A percentile compares a stretch with the other conserved stretches of the same genome.
Conservation (phyloP, 2,329 filamentous ascomycete species). For the Exophiala sideris region DNA sequence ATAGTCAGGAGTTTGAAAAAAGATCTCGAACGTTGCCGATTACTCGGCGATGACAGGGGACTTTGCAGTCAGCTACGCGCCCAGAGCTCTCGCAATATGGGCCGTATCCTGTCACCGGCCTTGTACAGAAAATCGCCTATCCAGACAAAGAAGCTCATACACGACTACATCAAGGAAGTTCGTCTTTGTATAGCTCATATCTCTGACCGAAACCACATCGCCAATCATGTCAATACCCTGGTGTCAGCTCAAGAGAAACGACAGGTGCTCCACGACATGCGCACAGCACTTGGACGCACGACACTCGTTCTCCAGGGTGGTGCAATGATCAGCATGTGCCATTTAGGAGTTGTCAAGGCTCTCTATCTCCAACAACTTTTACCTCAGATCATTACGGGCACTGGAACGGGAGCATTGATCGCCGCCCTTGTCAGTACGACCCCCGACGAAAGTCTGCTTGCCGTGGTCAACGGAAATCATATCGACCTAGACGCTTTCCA, state of each 20-base stretch:
- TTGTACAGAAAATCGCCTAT: slow-evolving; percentile 83
- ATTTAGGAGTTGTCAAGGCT: slow-evolving; percentile 86
- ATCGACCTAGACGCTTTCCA: slow-evolving; percentile 79
- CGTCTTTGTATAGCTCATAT: slow-evolving; percentile 78
- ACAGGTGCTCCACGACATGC: slow-evolving; percentile 79
- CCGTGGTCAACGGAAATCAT: slow-evolving; percentile 63
- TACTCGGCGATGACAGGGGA: slow-evolving; percentile 14
- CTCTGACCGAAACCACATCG: slow-evolving; percentile 60
- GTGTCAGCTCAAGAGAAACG: slow-evolving; percentile 75
- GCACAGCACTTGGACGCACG: slow-evolving; percentile 82
- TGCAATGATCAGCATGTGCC: slow-evolving; percentile 85
- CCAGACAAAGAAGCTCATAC: slow-evolving; percentile 85
- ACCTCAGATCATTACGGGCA: slow-evolving; percentile 83
- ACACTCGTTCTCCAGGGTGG: slow-evolving; percentile 85
- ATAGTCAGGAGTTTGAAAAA: slow-evolving; percentile 14
- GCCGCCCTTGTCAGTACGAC: slow-evolving; percentile 74
- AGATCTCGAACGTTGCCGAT: slow-evolving; percentile 21
- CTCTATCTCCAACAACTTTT: slow-evolving; percentile 75
- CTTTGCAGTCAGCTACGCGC: slow-evolving; percentile 21
- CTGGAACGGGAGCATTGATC: slow-evolving; percentile 83
- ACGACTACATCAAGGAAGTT: slow-evolving; percentile 83
- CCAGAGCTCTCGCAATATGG: slow-evolving; percentile 68
- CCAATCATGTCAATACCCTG: slow-evolving; percentile 42
- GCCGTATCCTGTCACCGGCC: slow-evolving; percentile 78
- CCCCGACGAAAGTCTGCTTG: slow-evolving; percentile 73